phyloP scores from a whole-genome alignment of 1,139 yeast genomes.

The Yamadazyma mexicana region DNA sequence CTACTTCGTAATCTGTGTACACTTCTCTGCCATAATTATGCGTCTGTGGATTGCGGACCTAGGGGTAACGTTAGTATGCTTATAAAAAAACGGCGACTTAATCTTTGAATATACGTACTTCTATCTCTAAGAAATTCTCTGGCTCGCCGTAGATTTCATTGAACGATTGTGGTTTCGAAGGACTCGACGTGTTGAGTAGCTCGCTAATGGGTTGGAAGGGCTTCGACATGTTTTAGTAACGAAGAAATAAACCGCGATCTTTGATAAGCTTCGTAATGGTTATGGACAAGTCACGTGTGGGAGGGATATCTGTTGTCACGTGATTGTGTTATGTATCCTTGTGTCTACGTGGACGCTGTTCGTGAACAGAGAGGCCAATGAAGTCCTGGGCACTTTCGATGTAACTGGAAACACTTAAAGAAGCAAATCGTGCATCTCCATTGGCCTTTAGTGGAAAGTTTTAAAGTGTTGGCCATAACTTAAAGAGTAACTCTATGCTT shows the following conservation, averaged over 20 bases:
- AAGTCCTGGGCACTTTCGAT: no score
- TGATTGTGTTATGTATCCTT: no score
- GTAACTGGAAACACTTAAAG: no score
- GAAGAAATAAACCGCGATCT: conserved; percentile 1
- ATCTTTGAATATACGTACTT: conserved; percentile 44
- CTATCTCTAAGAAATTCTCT: conserved; percentile 90
- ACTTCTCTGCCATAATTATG: conserved; percentile 68
- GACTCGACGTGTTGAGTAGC: conserved; percentile 35
- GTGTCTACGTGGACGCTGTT: no score
- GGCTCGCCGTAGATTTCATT: conserved; percentile 92
- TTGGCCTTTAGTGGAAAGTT: no score
- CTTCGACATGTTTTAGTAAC: conserved; percentile 29
- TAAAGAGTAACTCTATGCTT: no score
- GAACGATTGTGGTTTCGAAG: conserved; percentile 61
- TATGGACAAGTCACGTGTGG: not conserved
- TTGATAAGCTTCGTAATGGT: not conserved
- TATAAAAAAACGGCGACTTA: not conserved
- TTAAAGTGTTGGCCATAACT: no score
- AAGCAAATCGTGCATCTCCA: no score
- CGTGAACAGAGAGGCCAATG: no score
- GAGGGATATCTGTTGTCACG: not conserved
- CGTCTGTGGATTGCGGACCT: conserved; percentile 65
- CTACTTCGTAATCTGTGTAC: conserved; percentile 89
- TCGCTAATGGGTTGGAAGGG: conserved; percentile 52
- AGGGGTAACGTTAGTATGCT: conserved; percentile 12